phyloP scores from a whole-genome alignment of 192 early-diverging fungal genomes.

The Globomyces pollinis-pini region DNA sequence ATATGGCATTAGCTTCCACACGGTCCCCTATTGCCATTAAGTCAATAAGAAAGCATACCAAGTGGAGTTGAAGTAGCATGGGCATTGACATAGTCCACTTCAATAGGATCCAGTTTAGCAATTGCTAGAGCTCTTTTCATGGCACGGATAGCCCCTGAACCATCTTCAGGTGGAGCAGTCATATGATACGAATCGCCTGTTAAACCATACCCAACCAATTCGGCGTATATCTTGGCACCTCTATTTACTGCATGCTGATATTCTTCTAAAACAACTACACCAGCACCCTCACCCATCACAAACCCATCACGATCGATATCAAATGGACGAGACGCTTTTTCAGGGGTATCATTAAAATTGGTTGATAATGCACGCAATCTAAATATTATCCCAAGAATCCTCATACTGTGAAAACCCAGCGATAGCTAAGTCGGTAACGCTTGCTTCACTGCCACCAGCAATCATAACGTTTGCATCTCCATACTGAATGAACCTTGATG shows the following conservation, averaged over 20 bases:
- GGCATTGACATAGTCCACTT: conserved; percentile 85
- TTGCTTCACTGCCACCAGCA: conserved; percentile 83
- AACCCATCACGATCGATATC: conserved; percentile 80
- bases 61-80: conserved; percentile 86
- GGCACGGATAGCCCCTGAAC: conserved; percentile 75
- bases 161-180: conserved; percentile 83
- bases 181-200: conserved; percentile 77
- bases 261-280: conserved; percentile 83
- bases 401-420: conserved; percentile 86
- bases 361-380: conserved; percentile 78
- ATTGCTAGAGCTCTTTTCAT: conserved; percentile 72
- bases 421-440: conserved; percentile 74
- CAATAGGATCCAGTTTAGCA: conserved; percentile 47
- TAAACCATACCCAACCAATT: conserved; percentile 81
- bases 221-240: conserved; percentile 86
- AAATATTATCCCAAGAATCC: too few relatives aligned
- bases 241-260: conserved; percentile 75
- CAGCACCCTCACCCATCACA: conserved; percentile 91
- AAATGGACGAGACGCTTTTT: conserved; percentile 83
- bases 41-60: too few relatives aligned
- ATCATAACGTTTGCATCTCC: conserved; percentile 95
- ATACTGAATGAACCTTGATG: conserved; percentile 82
- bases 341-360: conserved; percentile 70
- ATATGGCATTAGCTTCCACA: conserved; percentile 81
- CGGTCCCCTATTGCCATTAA: too few relatives aligned